phyloP scores from a whole-genome alignment of 176 grass and related monocot species.

The Guadua angustifolia region DNA sequence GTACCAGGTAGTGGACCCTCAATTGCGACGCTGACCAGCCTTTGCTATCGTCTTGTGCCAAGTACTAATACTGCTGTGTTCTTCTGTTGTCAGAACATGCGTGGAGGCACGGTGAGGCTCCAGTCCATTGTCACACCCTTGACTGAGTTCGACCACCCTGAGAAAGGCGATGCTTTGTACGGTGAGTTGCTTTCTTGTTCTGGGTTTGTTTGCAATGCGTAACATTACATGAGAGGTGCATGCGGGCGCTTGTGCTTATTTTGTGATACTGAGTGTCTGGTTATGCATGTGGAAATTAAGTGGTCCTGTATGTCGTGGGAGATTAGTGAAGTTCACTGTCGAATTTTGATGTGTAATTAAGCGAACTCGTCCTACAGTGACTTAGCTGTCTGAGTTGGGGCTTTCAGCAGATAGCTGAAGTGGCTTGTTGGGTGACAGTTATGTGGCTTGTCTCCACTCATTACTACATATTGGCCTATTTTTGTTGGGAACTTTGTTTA shows the following conservation, averaged over 20 bases:
- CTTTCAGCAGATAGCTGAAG: background rate
- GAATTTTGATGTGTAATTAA: background rate
- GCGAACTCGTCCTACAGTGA: background rate
- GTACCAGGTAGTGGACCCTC: conserved; percentile 50
- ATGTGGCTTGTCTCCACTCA: no score
- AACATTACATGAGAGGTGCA: background rate
- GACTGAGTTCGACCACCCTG: conserved; percentile 83
- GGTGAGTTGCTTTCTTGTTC: conserved; percentile 51
- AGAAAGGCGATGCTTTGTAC: conserved; percentile 91
- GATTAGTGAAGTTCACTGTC: background rate
- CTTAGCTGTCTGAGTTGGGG: background rate
- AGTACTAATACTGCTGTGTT: background rate
- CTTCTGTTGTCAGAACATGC: conserved; percentile 50
- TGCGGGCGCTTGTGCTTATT: background rate
- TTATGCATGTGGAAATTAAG: conserved; percentile 11
- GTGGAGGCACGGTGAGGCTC: conserved; percentile 65
- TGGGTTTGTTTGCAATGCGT: background rate
- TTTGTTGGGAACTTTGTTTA: background rate
- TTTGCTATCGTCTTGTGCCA: background rate
- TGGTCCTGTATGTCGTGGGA: background rate
- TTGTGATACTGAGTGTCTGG: background rate
- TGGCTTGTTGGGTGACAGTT: background rate
- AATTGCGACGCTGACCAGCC: background rate
- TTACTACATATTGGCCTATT: background rate
- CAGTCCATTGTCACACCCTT: conserved; percentile 54